Evolutionary conservation across 208 protist genomes (phyloP).

Genomic region (Acanthamoeba healyi): DNA sequence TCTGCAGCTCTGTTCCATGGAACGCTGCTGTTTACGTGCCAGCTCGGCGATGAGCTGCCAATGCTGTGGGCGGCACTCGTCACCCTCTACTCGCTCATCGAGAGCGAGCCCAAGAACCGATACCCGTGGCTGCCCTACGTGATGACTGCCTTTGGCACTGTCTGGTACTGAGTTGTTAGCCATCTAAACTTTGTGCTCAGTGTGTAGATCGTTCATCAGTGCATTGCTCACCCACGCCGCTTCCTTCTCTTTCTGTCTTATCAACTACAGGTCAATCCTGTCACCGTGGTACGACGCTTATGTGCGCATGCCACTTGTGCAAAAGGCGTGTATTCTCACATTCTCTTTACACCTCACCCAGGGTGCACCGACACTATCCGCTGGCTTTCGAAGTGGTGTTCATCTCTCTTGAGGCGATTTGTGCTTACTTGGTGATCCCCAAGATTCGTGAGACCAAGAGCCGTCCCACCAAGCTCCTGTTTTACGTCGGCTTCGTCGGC

Average conservation of each 20-base stretch:
- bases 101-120: neutral
- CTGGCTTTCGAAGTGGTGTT: neutral
- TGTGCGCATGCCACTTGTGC: too few relatives aligned
- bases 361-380: neutral
- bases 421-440: neutral
- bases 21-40: slow-evolving; percentile 27
- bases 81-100: slow-evolving; percentile 12
- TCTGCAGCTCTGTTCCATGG: neutral
- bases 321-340: too few relatives aligned
- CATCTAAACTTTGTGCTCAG: too few relatives aligned
- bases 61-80: slow-evolving; percentile 8
- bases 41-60: slow-evolving; percentile 9
- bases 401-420: neutral
- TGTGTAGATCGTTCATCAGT: too few relatives aligned
- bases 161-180: neutral
- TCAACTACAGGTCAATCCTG: neutral
- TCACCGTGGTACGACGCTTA: neutral
- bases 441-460: neutral
- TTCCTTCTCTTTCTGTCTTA: too few relatives aligned
- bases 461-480: neutral
- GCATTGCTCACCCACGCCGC: neutral
- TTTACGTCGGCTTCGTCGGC: neutral
- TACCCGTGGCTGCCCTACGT: neutral
- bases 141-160: neutral
- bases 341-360: too few relatives aligned